Evolutionary conservation across 164 flowering plant genomes (phyloP), one percentile per base, ranked within the genome.

Genomic region (Vitis cinerea): DNA sequence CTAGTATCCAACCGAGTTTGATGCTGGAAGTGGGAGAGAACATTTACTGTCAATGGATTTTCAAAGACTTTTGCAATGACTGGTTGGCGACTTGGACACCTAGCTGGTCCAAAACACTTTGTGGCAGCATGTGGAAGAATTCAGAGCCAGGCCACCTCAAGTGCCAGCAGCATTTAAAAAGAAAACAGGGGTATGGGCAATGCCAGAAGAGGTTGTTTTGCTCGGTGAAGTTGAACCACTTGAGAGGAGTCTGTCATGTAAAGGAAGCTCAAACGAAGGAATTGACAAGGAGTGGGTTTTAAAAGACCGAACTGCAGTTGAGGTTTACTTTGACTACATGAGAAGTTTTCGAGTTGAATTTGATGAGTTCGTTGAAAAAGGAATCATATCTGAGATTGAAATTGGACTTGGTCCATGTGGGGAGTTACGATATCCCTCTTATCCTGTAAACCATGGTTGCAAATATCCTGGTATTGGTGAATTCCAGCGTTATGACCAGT

Each of bases 41-140:
- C 98, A 73, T 73, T 93, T 50, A 93, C 98, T 1, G 92, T 93
- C 44, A 95, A 95, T 75, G 98, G 97, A 10, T 95, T 95, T 74
- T 95, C 99, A 8, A 95, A 95, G 98, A 88, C 98, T 63, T 95
- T 95, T 79, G 97, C 99, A 65, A 95, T 95, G 99, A 93, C 97
- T 73, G 99, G 98, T 63, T 95, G 98, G 99, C 83, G 98, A 71
- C 97, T 95, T 75, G 99, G 99, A 74, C 93, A 95, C 81, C 50
- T 93, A 78, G 98, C 98, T 75, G 99, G 91, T 71, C 97, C 98
- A n/a, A 88, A 85, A 72, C 96, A 93, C 79, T 90, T 95, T 77
- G 82, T 95, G 70, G 61, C 91, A 44, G 98, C 98, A 17, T 93
- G 96, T 73, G 82, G 79, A 51, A 95, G 91, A 80, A 81, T 95